A percentile compares a stretch with the other conserved stretches of the same genome.
phyloP scores from a whole-genome alignment of 768 basidiomycete genomes.

The Mycena galericulata region DNA sequence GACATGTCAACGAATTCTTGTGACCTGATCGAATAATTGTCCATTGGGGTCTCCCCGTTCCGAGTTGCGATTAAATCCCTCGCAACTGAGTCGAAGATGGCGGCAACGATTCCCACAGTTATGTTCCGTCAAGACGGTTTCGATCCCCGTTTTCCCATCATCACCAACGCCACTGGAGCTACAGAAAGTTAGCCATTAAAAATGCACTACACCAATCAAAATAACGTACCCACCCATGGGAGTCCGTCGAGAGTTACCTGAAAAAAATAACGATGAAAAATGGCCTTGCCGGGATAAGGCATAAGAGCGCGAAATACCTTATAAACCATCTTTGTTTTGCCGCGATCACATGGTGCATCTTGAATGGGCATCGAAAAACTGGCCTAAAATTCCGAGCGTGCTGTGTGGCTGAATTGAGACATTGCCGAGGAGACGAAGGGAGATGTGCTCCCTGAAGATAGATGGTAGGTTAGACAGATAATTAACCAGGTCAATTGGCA shows the following conservation, averaged over 20 bases:
- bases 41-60: too few relatives aligned
- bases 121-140: conserved; percentile 4
- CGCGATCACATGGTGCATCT: conserved; percentile 16
- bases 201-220: not conserved
- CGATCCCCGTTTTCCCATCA: not conserved
- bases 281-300: not conserved
- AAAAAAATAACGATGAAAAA: not conserved
- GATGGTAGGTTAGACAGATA: not conserved
- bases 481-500: not conserved
- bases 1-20: not conserved
- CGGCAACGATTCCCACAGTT: not conserved
- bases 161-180: conserved; percentile 11
- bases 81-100: not conserved
- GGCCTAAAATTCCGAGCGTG: conserved; percentile 8
- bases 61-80: not conserved
- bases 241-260: not conserved
- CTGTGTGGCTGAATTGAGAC: conserved; percentile 17
- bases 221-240: not conserved
- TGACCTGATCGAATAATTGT: too few relatives aligned
- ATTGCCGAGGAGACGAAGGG: conserved; percentile 1
- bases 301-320: not conserved
- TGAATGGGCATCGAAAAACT: conserved; percentile 13
- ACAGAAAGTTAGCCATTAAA: not conserved
- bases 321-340: conserved; percentile 4
- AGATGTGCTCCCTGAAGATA: conserved; percentile 2